Evolutionary conservation across 2,329 filamentous ascomycete genomes (phyloP).

Genomic region (Teratosphaeria viscida): DNA sequence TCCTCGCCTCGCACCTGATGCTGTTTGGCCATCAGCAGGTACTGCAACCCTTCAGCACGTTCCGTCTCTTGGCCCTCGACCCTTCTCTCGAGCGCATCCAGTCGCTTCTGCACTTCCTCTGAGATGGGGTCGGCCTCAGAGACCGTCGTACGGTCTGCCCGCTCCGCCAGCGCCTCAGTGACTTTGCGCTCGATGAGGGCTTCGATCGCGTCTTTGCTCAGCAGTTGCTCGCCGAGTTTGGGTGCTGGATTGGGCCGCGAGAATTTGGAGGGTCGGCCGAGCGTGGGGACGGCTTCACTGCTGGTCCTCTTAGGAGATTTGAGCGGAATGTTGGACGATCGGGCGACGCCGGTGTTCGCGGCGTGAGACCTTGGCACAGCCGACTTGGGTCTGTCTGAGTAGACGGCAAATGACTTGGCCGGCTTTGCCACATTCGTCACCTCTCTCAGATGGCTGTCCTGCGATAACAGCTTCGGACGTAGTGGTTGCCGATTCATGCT

Average conservation of each 20-base stretch:
- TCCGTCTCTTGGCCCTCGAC: constrained; percentile 65
- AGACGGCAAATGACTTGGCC: constrained; percentile 76
- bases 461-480: constrained; percentile 62
- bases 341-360: constrained; percentile 8
- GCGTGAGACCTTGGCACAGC: constrained; percentile 8
- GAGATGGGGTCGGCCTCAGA: constrained; percentile 39
- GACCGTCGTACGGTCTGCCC: constrained; percentile 35
- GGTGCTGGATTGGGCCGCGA: constrained; percentile 25
- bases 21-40: constrained; percentile 82
- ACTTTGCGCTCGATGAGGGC: constrained; percentile 89
- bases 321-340: constrained; percentile 13
- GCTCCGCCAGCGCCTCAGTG: constrained; percentile 74
- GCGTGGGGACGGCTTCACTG: constrained; percentile 26
- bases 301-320: constrained; percentile 34
- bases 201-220: constrained; percentile 63
- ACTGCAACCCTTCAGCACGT: constrained; percentile 72
- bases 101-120: constrained; percentile 66
- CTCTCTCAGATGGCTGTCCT: constrained; percentile 51
- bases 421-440: constrained; percentile 53
- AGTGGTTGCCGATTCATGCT: constrained; percentile 58
- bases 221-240: constrained; percentile 9
- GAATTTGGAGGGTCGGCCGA: constrained; percentile 30
- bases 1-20: constrained; percentile 78
- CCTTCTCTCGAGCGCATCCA: constrained; percentile 78
- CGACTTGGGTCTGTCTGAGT: constrained; percentile 59